Base-by-base conservation (phyloP, 2,329 filamentous ascomycete genomes). In the Diplodia seriata region DNA sequence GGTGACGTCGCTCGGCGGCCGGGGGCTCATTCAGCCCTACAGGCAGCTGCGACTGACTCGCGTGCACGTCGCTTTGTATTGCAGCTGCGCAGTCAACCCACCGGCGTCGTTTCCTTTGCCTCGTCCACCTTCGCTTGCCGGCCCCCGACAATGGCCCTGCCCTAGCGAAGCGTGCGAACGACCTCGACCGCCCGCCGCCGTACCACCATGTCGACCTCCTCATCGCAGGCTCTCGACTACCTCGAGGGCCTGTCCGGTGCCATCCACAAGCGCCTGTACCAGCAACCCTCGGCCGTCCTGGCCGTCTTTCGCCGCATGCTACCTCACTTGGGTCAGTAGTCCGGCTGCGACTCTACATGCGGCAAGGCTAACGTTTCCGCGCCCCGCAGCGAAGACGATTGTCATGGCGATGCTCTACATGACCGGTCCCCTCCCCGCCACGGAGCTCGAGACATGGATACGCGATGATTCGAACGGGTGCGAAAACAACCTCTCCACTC, bases 291-390 rank as follows among this genome's bases (percentile, higher is more conserved):
- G 51, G 97, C 95, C 1, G 91, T 94, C 47, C 89, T 99, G 72
- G 95, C 95, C 72, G 94, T 99, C 75, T 98, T 98, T 79, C 89
- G 95, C 73, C 94, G 95, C 82, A 97, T 99, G 93, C 87, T 99
- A 68, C 93, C 95, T 68, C 91, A 96, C 76, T 82, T 98, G 70
- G 93, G 91, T 94, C 84, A 75, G 83, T 74, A 31, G 55, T 51
- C 38, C 43, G 18, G 20, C 61, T n/a, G 12, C 54, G 9, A 38
- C 55, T 31, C 66, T 53, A 66, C 6, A 33, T 12, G 18, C n/a
- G 12, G 9, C 23, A 3, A 11, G 29, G 31, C 4, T 43, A 20
- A 18, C n/a, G 2, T 29, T 43, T 11, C 53, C 12, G 5, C 49
- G 11, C 8, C 26, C 57, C 29, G 5, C 74, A 92, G 94, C 95